phyloP scores from a whole-genome alignment of 176 grass and related monocot species.

The Chloris gayana region DNA sequence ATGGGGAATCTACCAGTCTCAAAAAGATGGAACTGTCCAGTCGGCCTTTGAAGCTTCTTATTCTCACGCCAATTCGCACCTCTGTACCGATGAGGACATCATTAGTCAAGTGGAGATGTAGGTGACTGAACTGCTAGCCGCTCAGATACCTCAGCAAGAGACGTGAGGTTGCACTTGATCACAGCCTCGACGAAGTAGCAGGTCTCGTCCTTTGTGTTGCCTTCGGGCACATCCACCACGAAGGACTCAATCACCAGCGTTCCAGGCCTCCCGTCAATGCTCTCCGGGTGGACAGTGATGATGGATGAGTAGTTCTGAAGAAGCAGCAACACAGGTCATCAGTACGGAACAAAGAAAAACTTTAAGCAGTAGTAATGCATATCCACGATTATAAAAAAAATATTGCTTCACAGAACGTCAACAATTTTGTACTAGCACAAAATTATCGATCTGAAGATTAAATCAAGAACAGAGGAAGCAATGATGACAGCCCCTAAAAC shows the following conservation, averaged over 20 bases:
- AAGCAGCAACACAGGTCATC: constrained; percentile 30
- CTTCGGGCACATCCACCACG: constrained; percentile 69
- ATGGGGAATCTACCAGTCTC: constrained; percentile 39
- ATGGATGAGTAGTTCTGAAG: constrained; percentile 87
- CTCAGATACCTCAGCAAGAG: constrained; percentile 62
- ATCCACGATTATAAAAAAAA: constrained; percentile 15
- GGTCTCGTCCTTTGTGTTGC: constrained; percentile 79
- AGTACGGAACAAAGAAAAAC: constrained; percentile 36
- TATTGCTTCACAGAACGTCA: not conserved
- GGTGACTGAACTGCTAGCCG: constrained; percentile 52
- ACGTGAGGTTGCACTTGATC: constrained; percentile 85
- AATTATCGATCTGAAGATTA: constrained; percentile 2
- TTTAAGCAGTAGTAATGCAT: constrained; percentile 3
- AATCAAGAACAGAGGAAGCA: not conserved
- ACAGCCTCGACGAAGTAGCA: constrained; percentile 82
- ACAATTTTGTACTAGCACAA: not conserved
- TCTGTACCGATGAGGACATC: not conserved
- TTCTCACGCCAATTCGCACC: constrained; percentile 17
- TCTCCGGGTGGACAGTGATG: constrained; percentile 67
- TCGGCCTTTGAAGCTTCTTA: constrained; percentile 50
- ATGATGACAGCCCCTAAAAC: not conserved
- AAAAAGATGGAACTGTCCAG: constrained; percentile 44
- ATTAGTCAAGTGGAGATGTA: constrained; percentile 46
- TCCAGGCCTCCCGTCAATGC: constrained; percentile 62
- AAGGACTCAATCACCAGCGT: constrained; percentile 84